A percentile compares a stretch with the other conserved stretches of the same genome.
Conservation (phyloP, 148 eudicot genomes). For the Spergularia marina region DNA sequence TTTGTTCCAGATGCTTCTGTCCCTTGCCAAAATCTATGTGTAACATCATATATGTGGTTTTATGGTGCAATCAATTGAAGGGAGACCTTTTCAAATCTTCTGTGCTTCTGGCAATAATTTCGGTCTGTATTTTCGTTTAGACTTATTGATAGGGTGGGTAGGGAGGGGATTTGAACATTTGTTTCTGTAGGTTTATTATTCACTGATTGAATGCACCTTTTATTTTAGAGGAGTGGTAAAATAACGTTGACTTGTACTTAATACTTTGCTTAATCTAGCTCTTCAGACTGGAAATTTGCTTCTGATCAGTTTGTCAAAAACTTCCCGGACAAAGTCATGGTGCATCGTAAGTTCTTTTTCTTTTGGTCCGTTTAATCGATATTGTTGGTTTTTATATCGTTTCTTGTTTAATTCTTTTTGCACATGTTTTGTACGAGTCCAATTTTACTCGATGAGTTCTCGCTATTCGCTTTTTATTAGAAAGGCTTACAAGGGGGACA, state of each 20-base stretch:
- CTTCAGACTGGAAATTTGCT: constrained; percentile 87
- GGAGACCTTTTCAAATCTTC: no score
- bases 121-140: no score
- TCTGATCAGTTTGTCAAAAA: constrained; percentile 75
- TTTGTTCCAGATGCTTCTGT: no score
- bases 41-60: no score
- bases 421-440: not conserved
- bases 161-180: no score
- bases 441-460: not conserved
- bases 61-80: no score
- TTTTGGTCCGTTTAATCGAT: not conserved
- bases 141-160: no score
- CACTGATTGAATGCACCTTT: no score
- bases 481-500: not conserved
- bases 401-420: not conserved
- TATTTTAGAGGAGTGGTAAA: no score
- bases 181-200: no score
- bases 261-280: constrained; percentile 38
- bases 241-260: constrained; percentile 1
- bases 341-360: constrained; percentile 59
- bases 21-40: no score
- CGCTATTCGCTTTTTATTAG: not conserved
- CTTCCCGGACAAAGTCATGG: constrained; percentile 72
- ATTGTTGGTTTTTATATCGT: not conserved
- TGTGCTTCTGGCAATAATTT: no score